phyloP scores from a whole-genome alignment of 2,329 filamentous ascomycete genomes.

The Fusarium burgessii region DNA sequence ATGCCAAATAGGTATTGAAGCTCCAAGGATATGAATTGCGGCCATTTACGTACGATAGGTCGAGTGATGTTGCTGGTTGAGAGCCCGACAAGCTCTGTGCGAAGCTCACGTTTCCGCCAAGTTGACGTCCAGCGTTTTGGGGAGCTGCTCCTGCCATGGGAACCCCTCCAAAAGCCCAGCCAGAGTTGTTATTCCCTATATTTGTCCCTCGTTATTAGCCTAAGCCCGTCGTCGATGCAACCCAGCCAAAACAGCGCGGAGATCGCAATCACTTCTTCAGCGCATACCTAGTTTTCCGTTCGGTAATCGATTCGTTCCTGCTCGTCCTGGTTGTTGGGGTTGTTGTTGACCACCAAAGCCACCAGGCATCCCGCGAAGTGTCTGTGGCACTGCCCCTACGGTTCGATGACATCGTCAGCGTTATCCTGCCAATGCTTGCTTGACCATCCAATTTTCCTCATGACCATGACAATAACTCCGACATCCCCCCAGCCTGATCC shows the following conservation, averaged over 20 bases:
- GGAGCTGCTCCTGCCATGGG: slow-evolving; percentile 69
- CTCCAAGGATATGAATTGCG: background rate
- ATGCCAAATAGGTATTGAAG: background rate
- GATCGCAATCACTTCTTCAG: slow-evolving; percentile 1
- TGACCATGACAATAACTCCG: slow-evolving; percentile 10
- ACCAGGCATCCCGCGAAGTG: slow-evolving; percentile 71
- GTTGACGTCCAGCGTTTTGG: slow-evolving; percentile 65
- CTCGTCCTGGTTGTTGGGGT: slow-evolving; percentile 64
- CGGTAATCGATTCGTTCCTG: slow-evolving; percentile 69
- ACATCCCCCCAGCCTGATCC: background rate
- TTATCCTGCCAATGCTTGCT: slow-evolving; percentile 36
- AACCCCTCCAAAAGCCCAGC: slow-evolving; percentile 73
- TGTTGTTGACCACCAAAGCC: slow-evolving; percentile 71
- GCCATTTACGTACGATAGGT: slow-evolving; percentile 70
- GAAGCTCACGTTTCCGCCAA: slow-evolving; percentile 72
- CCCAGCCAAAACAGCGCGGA: slow-evolving; percentile 16
- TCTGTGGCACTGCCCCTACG: slow-evolving; percentile 70
- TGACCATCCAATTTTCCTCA: slow-evolving; percentile 10
- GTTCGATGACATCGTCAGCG: slow-evolving; percentile 47
- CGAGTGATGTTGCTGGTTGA: slow-evolving; percentile 71
- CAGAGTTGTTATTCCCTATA: slow-evolving; percentile 63
- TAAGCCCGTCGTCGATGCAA: slow-evolving; percentile 14
- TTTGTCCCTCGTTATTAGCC: slow-evolving; percentile 43
- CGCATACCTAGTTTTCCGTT: slow-evolving; percentile 72
- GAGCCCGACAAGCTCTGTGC: slow-evolving; percentile 74